Base-by-base conservation (phyloP, 768 basidiomycete species). In the Polyporus arcularius region DNA sequence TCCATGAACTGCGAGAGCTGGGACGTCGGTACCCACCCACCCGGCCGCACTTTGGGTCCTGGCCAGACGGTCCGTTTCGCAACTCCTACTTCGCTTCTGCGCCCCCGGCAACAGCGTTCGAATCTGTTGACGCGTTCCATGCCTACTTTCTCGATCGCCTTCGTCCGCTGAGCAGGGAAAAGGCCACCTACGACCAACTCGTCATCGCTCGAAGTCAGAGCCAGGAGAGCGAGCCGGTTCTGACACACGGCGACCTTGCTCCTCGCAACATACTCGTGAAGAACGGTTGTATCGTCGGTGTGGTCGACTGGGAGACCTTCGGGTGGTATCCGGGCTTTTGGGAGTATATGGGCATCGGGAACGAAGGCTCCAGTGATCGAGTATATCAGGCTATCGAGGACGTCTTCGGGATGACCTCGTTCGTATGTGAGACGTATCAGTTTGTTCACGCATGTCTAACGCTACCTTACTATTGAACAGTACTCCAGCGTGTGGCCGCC, bases 211-310 rank as follows among this genome's bases (percentile, higher is more conserved):
- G 21, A 26, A 14, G 28, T 4, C n/a, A 39, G 53, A n/a, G 16
- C 14, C n/a, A 48, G 28, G 21, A 35, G n/a, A 18, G 15, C 8
- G 15, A 16, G 18, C 47, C 47, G 4, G 18, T 6, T 2, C 47
- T 48, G 4, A 48, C 74, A 32, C 79, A 82, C 60, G 77, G 76
- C 21, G 78, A 82, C 63, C 61, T 81, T 35, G 71, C 75, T 41
- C 77, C 77, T 16, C 71, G 74, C 18, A 81, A 81, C 59, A 70
- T 81, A 47, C 67, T 81, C 30, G 69, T 81, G 38, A 67, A 75
- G 51, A 69, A 65, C 30, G 65, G 63, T 26, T 6, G 28, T 2
- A 66, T 78, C 39, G 74, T 72, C 9, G 75, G 66, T 7, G 65
- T 78, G 12, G 45, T 79, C 21, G 76, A 77, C 57, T 79, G 75